Conservation (phyloP, 768 basidiomycete species). For the Leccinum pellstonianum region DNA sequence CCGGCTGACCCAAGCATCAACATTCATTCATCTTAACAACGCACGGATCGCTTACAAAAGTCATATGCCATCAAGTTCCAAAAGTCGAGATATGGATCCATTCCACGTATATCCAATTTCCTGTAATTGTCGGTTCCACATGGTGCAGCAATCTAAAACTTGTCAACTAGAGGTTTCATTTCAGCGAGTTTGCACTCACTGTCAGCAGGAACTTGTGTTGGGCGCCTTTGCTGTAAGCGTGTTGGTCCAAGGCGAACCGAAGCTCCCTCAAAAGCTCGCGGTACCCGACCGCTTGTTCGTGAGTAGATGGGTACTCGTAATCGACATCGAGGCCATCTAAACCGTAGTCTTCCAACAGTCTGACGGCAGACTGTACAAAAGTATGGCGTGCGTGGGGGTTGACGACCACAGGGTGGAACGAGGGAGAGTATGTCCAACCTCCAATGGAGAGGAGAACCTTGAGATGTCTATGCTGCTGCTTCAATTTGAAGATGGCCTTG, state of each 20-base stretch:
- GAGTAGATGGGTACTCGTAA: conserved; percentile 87
- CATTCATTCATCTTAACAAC: conserved; percentile 4
- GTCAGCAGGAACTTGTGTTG: conserved; percentile 71
- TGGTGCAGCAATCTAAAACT: conserved; percentile 78
- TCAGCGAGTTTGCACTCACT: conserved; percentile 41
- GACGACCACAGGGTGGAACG: conserved; percentile 81
- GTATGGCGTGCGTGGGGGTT: conserved; percentile 57
- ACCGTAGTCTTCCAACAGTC: conserved; percentile 86
- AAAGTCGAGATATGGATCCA: conserved; percentile 88
- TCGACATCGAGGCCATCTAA: conserved; percentile 91
- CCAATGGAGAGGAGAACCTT: conserved; percentile 87
- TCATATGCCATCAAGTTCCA: conserved; percentile 99
- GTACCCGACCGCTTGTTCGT: conserved; percentile 78
- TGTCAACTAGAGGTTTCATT: neutral
- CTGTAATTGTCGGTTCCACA: conserved; percentile 87
- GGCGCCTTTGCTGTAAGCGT: conserved; percentile 62
- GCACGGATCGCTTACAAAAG: conserved; percentile 51
- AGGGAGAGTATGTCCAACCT: conserved; percentile 91
- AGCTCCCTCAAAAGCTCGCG: conserved; percentile 78
- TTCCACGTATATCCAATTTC: conserved; percentile 74
- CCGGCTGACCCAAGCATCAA: conserved; percentile 49
- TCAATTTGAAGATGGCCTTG: conserved; percentile 89
- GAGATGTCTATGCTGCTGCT: conserved; percentile 79
- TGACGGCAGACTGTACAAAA: conserved; percentile 81
- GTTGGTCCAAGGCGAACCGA: conserved; percentile 69